Base-by-base conservation (phyloP, 495 filamentous ascomycete species). In the Hypoxylon lenormandii region DNA sequence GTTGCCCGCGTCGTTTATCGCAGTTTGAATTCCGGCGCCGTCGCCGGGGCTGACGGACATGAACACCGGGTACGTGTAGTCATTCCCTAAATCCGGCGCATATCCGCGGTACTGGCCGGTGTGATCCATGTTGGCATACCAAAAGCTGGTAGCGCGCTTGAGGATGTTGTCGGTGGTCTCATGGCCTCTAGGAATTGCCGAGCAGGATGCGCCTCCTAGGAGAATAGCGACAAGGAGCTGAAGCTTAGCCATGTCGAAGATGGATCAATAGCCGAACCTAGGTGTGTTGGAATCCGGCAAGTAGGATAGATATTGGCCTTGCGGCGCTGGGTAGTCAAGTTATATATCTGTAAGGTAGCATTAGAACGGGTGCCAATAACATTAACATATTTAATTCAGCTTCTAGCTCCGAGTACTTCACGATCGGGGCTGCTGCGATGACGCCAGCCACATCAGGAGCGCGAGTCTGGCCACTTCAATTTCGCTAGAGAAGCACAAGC, bases 41-140 rank as follows among this genome's bases (percentile, higher is more conserved):
- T 80, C 76, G 10, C 78, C 79, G 0, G 79, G 59, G 0, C n/a
- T 59, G 0, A 80, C 76, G 0, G 71, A 72, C 50, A 69, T 75
- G 46, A 67, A 80, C 18, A 82, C 74, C 0, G 72, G 69, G 49
- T 82, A 82, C 5, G 49, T 64, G 42, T 45, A 69, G 60, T 81
- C 72, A 37, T 75, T 53, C 8, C 62, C 77, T 3, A 81, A 73
- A 16, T 81, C 74, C 3, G 80, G 80, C 1, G 76, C 78, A 58
- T 66, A 80, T 0, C 79, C 79, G 4, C 80, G 66, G 5, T 73
- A 45, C 0, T 55, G 4, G 5, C 47, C 66, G 2, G 64, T 74
- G 43, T 81, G 79, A 53, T 82, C 76, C 36, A 82, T 63, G 46
- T 77, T 78, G 23, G 77, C 64, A 49, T 76, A 76, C 73, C 73